Base-by-base conservation (phyloP, 83 land plant genomes). In the Diphasiastrum complanatum region DNA sequence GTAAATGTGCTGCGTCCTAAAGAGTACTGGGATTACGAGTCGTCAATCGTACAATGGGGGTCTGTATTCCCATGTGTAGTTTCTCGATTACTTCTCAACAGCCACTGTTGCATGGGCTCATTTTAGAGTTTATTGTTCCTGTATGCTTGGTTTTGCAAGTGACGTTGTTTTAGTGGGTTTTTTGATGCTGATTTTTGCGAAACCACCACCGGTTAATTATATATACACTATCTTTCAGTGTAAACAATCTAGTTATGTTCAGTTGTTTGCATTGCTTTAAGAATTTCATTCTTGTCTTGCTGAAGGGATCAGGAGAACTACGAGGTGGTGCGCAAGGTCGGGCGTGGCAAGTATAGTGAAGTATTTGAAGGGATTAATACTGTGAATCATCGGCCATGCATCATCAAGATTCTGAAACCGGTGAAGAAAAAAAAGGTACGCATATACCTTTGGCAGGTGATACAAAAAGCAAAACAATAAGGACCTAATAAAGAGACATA, bases 1-100 rank as follows among this genome's bases (percentile, higher is more conserved):
- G 80, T 85, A 43, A 85, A 85, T 49, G 87, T 79, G 27, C 40
- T 61, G 31, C 86, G 90, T 31, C 86, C 90, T 27, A 82, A 80
- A 50, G 90, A 85, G 20, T 85, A 85, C 51, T 85, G 83, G 86
- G 90, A 85, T 43, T 85, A 85, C 74, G 91, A 85, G 60, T 64
- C 83, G n/a, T 80, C 83, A 62, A 53, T 71, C 37, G 79, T 85
- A 20, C 86, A 85, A 50, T 85, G 91, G 91, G 91, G 91, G 85
- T 71, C 66, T 10, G 23, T 18, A 16, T 20, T 5, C 0, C 20
- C 2, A 38, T 20, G 22, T n/a, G 20, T 16, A 43, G 28, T n/a
- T n/a, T n/a, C n/a, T n/a, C n/a, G n/a, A n/a, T n/a, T n/a, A n/a
- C 20, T 30, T 20, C 25, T 53, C 30, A 23, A 12, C 3, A 38